Evolutionary conservation across 2,329 filamentous ascomycete species (phyloP).

Genomic region (Fusarium mangiferae): DNA sequence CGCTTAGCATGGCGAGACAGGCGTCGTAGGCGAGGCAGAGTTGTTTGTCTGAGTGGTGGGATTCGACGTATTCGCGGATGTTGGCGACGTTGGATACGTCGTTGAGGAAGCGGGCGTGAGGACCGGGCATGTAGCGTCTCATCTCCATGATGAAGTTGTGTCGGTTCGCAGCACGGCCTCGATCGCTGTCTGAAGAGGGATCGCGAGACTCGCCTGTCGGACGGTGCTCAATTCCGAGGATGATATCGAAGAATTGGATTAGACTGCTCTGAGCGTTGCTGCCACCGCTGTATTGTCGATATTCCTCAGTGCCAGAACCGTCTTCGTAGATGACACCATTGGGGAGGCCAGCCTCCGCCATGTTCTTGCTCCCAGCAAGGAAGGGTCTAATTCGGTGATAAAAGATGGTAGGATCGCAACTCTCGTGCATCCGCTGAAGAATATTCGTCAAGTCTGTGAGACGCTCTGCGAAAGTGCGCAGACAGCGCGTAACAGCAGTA

Average conservation of each 20-base stretch:
- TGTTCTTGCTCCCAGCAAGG: constrained; percentile 96
- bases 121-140: constrained; percentile 95
- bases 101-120: constrained; percentile 87
- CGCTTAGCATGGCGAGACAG: constrained; percentile 76
- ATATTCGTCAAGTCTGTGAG: constrained; percentile 85
- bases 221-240: constrained; percentile 87
- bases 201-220: constrained; percentile 80
- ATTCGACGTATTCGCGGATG: constrained; percentile 83
- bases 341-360: constrained; percentile 92
- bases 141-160: constrained; percentile 97
- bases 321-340: constrained; percentile 89
- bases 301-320: constrained; percentile 73
- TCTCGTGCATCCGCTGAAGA: constrained; percentile 91
- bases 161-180: constrained; percentile 53
- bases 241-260: constrained; percentile 97
- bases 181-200: constrained; percentile 56
- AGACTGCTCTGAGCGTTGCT: constrained; percentile 97
- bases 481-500: constrained; percentile 76
- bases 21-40: constrained; percentile 89
- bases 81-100: constrained; percentile 85
- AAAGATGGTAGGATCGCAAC: constrained; percentile 93
- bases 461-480: constrained; percentile 86
- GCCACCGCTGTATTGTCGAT: constrained; percentile 89
- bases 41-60: constrained; percentile 67
- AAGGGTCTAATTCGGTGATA: constrained; percentile 97